A percentile compares a stretch with the other conserved stretches of the same genome.
phyloP scores from a whole-genome alignment of 2,329 filamentous ascomycete genomes.

The Taxawa tesnikishii region DNA sequence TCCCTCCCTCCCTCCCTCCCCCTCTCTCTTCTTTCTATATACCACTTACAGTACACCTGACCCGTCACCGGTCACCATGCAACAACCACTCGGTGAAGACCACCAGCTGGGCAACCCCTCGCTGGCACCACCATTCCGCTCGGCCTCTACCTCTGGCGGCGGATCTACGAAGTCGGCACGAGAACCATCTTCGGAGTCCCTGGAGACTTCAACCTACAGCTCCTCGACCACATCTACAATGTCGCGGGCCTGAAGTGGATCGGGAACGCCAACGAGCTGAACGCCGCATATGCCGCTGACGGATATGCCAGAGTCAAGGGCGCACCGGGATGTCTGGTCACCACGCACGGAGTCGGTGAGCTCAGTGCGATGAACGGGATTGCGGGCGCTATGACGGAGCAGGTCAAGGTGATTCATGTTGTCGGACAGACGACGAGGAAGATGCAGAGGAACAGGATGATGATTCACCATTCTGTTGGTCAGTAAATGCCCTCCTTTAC shows the following conservation, averaged over 20 bases:
- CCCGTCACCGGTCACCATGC: too few relatives aligned
- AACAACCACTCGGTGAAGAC: too few relatives aligned
- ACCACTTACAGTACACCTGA: not conserved
- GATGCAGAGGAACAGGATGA: slow-evolving; percentile 29
- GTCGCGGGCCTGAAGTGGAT: slow-evolving; percentile 29
- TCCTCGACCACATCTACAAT: slow-evolving; percentile 30
- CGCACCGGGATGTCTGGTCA: slow-evolving; percentile 29
- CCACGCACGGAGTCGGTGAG: slow-evolving; percentile 16
- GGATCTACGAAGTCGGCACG: not conserved
- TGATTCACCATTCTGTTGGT: slow-evolving; percentile 36
- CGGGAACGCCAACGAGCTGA: slow-evolving; percentile 47
- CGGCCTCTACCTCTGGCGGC: not conserved
- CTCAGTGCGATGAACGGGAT: slow-evolving; percentile 33
- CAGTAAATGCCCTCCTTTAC: too few relatives aligned
- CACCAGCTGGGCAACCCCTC: too few relatives aligned
- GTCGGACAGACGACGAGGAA: slow-evolving; percentile 30
- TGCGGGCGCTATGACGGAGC: slow-evolving; percentile 30
- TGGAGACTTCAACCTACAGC: slow-evolving; percentile 33
- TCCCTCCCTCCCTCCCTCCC: too few relatives aligned
- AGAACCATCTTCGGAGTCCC: slow-evolving; percentile 22
- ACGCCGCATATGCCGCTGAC: slow-evolving; percentile 45
- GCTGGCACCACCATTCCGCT: not conserved
- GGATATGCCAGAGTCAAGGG: slow-evolving; percentile 45
- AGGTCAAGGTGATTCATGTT: slow-evolving; percentile 32
- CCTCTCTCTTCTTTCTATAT: not conserved